Evolutionary conservation across 148 eudicot genomes (phyloP), one percentile per base, ranked within the genome.

Genomic region (Fagopyrum esculentum): DNA sequence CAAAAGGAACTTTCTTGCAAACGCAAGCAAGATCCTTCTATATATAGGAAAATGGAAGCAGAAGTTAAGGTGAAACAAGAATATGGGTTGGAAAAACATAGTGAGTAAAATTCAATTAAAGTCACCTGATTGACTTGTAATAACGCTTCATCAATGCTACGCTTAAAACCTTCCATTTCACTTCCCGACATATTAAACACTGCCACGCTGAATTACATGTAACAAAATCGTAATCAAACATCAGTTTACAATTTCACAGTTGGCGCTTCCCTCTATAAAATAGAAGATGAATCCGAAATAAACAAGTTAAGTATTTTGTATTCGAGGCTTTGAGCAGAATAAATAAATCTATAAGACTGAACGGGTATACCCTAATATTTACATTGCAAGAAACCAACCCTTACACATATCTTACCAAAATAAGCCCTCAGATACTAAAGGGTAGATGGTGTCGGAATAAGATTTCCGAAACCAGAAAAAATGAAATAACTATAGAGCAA

Each of bases 61-160:
- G 49, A 17, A 2, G 29, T 8, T 45, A 17, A 70, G 50, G 9
- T 9, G 13, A 50, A 50, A 11, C 44, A 19, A 48, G 55, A 44
- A 10, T 44, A 8, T 74, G 13, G 8, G 6, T 6, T 5, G 9
- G 17, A 7, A 6, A 54, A 35, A 15, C 35, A 69, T 26, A 49
- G 6, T 7, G 40, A 35, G 40, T 35, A 35, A 35, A 56, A 15
- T 45, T 48, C 8, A 49, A 57, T 47, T 40, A 26, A 79, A 45
- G 61, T 72, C 45, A 86, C 89, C 86, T 76, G 51, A 74, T 80
- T 81, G 12, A 90, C 92, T 74, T 85, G 89, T 9, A 72, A 35
- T 40, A 78, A 74, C 10, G 85, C 81, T 43, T 80, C 83, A 73
- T 86, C 86, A 9, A 86, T 81, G 10, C 72, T 83, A 64, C 19